Conservation (phyloP, 2,329 filamentous ascomycete genomes). For the Ophidiomyces ophidiicola region DNA sequence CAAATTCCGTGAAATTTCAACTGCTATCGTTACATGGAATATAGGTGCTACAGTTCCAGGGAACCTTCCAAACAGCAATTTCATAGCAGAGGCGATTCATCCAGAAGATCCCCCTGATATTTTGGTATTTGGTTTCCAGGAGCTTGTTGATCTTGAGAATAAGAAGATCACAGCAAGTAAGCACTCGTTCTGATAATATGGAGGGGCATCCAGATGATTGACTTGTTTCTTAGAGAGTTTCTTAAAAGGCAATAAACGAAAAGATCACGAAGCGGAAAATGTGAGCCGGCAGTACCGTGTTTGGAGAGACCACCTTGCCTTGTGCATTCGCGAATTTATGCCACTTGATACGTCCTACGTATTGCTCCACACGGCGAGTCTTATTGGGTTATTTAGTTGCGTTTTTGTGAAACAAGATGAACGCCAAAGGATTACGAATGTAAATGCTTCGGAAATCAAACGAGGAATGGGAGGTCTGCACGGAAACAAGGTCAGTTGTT, state of each 20-base stretch:
- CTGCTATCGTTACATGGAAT: constrained; percentile 87
- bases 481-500: constrained; percentile 62
- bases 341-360: constrained; percentile 66
- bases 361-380: constrained; percentile 72
- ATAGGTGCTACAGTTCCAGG: constrained; percentile 89
- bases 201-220: constrained; percentile 18
- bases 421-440: constrained; percentile 60
- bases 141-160: constrained; percentile 94
- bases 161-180: constrained; percentile 90
- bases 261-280: constrained; percentile 65
- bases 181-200: constrained; percentile 21
- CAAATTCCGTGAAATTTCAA: constrained; percentile 67
- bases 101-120: constrained; percentile 75
- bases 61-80: constrained; percentile 62
- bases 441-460: constrained; percentile 76
- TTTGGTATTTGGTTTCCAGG: constrained; percentile 90
- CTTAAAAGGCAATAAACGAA: constrained; percentile 62
- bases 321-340: constrained; percentile 72
- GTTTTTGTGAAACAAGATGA: constrained; percentile 80
- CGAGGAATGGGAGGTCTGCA: constrained; percentile 90
- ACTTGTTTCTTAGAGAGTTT: constrained; percentile 51
- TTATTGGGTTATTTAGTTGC: constrained; percentile 92
- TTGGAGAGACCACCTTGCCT: constrained; percentile 82
- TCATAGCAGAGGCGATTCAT: constrained; percentile 68
- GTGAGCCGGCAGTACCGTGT: constrained; percentile 97